Evolutionary conservation across 805 yeast species (phyloP).

Genomic region (Lachancea sp.): DNA sequence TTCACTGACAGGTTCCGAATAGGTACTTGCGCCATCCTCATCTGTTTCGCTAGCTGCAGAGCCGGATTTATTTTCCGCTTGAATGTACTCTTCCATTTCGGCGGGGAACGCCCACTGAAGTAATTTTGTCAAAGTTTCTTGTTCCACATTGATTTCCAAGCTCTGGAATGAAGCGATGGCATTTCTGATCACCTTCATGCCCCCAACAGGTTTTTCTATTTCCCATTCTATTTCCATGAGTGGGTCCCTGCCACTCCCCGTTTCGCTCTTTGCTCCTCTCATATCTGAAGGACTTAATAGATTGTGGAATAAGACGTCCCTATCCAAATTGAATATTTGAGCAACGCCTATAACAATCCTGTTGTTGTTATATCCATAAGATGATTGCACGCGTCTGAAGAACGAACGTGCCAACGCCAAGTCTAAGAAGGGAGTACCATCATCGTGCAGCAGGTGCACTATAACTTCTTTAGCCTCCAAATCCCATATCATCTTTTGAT

Average conservation of each 20-base stretch:
- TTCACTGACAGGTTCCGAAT: constrained; percentile 6
- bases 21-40: constrained; percentile 11
- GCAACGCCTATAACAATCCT: constrained; percentile 51
- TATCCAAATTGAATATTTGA: constrained; percentile 61
- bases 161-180: constrained; percentile 61
- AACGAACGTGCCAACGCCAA: constrained; percentile 55
- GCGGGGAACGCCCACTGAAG: constrained; percentile 68
- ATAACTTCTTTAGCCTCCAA: constrained; percentile 62
- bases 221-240: constrained; percentile 58
- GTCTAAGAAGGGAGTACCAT: constrained; percentile 60
- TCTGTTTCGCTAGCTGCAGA: constrained; percentile 7
- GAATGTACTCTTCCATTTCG: constrained; percentile 22
- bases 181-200: constrained; percentile 70
- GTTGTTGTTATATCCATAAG: constrained; percentile 64
- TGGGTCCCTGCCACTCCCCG: constrained; percentile 18
- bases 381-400: constrained; percentile 54
- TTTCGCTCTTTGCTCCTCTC: constrained; percentile 13
- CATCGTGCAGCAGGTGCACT: constrained; percentile 59
- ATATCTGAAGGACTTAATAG: constrained; percentile 45
- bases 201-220: constrained; percentile 83
- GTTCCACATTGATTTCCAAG: constrained; percentile 65
- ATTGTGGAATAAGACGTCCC: constrained; percentile 59
- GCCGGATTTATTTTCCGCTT: constrained; percentile 8
- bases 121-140: constrained; percentile 55
- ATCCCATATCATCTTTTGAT: constrained; percentile 51